Evolutionary conservation across 345 rosid species (phyloP), one percentile per base, ranked within the genome.

Genomic region (Syzygium grande): DNA sequence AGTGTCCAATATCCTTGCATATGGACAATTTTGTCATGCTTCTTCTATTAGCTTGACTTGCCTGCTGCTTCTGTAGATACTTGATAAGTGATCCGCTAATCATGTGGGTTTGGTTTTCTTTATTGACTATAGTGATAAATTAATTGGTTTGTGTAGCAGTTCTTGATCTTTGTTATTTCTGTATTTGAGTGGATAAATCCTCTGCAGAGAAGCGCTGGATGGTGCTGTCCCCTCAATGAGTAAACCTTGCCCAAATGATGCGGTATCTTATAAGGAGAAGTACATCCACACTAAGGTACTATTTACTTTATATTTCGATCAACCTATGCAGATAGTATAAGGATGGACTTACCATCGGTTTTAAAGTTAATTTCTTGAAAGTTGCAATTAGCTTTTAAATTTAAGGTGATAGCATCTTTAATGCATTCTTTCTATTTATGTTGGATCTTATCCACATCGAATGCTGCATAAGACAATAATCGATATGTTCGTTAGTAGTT

Each of bases 241-340:
- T 43, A 97, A 97, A 90, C 98, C 99, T 65, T 90, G 94, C 53
- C 90, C 96, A 23, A 87, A 89, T 91, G 98, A 95, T 86, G 86
- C 89, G 27, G 86, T 93, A 85, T 85, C 65, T 89, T 52, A 84
- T 9, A 97, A 95, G 92, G 99, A 97, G 92, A 96, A 93, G 89
- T 97, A 92, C 90, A 94, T 95, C 89, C 92, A 94, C 2, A 92
- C 91, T n/a, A 97, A 97, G 98, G 99, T 97, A 95, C 68, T 14
- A 52, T 8, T 27, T 65, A n/a, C n/a, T 83, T 78, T 59, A 17
- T 73, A 49, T 78, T 46, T 58, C 3, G 2, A 68, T 30, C 46
- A 19, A 38, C 46, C 83, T 73, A 34, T 38, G 83, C 49, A 73
- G 83, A 73, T 19, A 73, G 83, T 19, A 73, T 73, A 22, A 73